phyloP scores from a whole-genome alignment of 2,329 filamentous ascomycete genomes.

The Colletotrichum higginsianum region DNA sequence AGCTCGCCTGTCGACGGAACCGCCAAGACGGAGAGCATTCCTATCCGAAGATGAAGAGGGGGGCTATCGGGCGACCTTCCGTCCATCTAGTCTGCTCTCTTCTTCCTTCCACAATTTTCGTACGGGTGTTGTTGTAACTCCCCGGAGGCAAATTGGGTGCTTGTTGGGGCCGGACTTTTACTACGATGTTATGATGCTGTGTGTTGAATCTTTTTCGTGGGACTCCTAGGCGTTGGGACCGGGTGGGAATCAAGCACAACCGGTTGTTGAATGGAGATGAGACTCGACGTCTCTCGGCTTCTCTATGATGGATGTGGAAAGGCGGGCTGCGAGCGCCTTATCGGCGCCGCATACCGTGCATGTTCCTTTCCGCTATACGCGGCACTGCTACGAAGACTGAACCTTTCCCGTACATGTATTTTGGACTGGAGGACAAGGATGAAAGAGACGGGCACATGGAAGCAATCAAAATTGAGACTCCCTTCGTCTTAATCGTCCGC shows the following conservation, averaged over 20 bases:
- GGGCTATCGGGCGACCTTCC: not conserved
- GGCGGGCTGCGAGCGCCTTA: not conserved
- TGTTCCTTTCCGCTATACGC: slow-evolving; percentile 8
- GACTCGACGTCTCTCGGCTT: slow-evolving; percentile 21
- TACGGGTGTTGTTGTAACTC: slow-evolving; percentile 28
- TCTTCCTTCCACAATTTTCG: slow-evolving; percentile 32
- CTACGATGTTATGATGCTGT: slow-evolving; percentile 42
- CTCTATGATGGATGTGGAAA: slow-evolving; percentile 12
- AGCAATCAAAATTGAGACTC: slow-evolving; percentile 25
- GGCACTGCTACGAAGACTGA: slow-evolving; percentile 30
- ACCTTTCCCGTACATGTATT: slow-evolving; percentile 33
- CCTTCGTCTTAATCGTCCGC: slow-evolving; percentile 6
- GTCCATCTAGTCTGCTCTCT: slow-evolving; percentile 28
- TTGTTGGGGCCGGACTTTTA: slow-evolving; percentile 32
- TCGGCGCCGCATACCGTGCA: slow-evolving; percentile 10
- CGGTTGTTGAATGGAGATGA: slow-evolving; percentile 30
- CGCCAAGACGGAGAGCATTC: slow-evolving; percentile 65
- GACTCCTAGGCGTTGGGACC: slow-evolving; percentile 35
- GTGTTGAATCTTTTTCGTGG: slow-evolving; percentile 39
- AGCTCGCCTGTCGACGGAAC: slow-evolving; percentile 38
- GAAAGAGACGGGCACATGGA: slow-evolving; percentile 14
- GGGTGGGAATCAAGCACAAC: slow-evolving; percentile 37
- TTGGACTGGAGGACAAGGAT: slow-evolving; percentile 21
- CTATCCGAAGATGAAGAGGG: slow-evolving; percentile 71
- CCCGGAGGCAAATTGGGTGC: slow-evolving; percentile 35